Percentiles rank a stretch among this genome's conserved stretches.
Evolutionary conservation across 2,329 filamentous ascomycete genomes (phyloP).

Genomic region (Diaporthe aspalathi): DNA sequence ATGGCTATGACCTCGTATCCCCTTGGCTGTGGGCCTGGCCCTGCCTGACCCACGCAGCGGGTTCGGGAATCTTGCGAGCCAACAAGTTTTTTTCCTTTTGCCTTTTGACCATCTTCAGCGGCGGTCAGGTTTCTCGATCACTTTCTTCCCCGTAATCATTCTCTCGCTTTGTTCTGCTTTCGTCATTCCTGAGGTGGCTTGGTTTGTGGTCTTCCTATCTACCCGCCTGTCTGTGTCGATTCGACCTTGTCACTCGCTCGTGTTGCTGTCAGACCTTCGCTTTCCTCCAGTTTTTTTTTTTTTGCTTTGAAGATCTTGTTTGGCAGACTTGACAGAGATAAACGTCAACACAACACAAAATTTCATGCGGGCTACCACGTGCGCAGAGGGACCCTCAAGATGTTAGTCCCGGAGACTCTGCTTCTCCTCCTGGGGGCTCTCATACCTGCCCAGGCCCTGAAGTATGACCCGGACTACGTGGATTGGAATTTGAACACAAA

Average conservation of each 20-base stretch:
- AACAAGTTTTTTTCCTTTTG: conserved; percentile 21
- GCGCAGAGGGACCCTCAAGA: conserved; percentile 37
- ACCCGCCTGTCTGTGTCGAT: conserved; percentile 30
- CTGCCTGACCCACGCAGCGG: conserved; percentile 24
- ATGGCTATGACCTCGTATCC: conserved; percentile 34
- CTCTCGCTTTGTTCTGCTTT: conserved; percentile 5
- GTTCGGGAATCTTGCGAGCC: conserved; percentile 16
- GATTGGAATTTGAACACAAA: conserved; percentile 50
- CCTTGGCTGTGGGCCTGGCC: conserved; percentile 23
- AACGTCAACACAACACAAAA: background rate
- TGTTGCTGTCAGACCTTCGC: conserved; percentile 29
- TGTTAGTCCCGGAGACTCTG: conserved; percentile 40
- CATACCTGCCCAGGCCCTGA: conserved; percentile 30
- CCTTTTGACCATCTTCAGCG: conserved; percentile 27
- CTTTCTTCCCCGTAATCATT: conserved; percentile 23
- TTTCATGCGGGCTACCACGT: conserved; percentile 32
- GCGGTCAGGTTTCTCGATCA: conserved; percentile 3
- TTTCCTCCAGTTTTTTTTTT: conserved; percentile 14
- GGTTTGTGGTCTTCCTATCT: conserved; percentile 37
- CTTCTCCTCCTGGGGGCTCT: conserved; percentile 39
- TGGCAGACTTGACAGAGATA: background rate
- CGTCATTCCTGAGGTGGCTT: conserved; percentile 22
- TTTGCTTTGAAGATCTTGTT: background rate
- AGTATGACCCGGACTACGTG: conserved; percentile 39
- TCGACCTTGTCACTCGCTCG: conserved; percentile 36